Conservation (phyloP, 768 basidiomycete genomes). For the Hericium coralloides region DNA sequence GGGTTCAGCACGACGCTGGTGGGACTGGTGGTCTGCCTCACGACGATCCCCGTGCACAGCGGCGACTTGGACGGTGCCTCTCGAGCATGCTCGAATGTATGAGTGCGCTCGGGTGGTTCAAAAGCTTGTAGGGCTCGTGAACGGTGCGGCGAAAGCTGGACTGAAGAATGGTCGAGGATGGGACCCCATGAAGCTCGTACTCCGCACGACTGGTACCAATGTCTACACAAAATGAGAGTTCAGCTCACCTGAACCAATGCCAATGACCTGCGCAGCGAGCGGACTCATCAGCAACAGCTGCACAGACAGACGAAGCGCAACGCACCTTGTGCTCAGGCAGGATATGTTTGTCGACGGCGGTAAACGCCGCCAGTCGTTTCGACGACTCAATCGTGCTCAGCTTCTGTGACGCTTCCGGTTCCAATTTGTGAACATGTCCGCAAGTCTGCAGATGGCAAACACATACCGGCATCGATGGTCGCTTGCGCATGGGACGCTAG, state of each 20-base stretch:
- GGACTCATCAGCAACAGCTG: background rate
- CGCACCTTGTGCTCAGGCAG: slow-evolving; percentile 72
- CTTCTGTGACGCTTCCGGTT: background rate
- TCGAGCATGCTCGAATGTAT: no score
- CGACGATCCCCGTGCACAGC: no score
- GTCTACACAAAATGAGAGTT: background rate
- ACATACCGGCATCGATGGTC: background rate
- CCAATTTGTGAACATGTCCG: background rate
- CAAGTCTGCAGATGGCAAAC: background rate
- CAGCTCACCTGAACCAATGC: slow-evolving; percentile 70
- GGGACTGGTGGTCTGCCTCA: no score
- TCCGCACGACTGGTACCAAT: no score
- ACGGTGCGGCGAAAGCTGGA: no score
- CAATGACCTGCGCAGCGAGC: slow-evolving; percentile 55
- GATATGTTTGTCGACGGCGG: slow-evolving; percentile 89
- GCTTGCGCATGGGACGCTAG: background rate
- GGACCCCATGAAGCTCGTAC: no score
- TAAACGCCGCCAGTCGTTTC: slow-evolving; percentile 87
- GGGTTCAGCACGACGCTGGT: no score
- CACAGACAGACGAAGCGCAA: background rate
- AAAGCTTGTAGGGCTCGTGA: no score
- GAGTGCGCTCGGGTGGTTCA: no score
- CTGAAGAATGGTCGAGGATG: no score
- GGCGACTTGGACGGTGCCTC: no score
- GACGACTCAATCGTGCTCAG: slow-evolving; percentile 62